phyloP scores from a whole-genome alignment of 495 filamentous ascomycete species.

The Venustampulla echinocandica region DNA sequence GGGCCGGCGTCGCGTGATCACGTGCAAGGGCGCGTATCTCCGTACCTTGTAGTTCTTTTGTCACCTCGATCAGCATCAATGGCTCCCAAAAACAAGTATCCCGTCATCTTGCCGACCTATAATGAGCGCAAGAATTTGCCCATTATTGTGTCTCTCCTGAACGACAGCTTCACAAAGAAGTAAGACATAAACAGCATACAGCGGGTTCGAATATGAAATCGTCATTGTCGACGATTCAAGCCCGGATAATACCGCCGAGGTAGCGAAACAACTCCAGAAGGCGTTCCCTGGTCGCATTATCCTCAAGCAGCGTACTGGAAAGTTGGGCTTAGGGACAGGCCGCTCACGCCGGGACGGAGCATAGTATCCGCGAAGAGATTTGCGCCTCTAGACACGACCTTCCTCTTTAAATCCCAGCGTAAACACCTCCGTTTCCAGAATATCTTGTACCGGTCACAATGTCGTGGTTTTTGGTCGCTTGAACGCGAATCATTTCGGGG shows the following conservation, averaged over 20 bases:
- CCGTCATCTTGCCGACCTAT: conserved; percentile 94
- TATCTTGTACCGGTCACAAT: conserved; percentile 97
- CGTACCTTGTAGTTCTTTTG: background rate
- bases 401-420: conserved; percentile 95
- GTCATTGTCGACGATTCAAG: conserved; percentile 97
- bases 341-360: conserved; percentile 88
- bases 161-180: conserved; percentile 82
- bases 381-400: conserved; percentile 82
- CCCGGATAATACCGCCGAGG: conserved; percentile 85
- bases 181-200: conserved; percentile 36
- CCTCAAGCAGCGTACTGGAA: conserved; percentile 79
- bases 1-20: no score
- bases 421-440: conserved; percentile 82
- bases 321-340: conserved; percentile 92
- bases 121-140: conserved; percentile 97
- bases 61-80: background rate
- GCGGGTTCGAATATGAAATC: conserved; percentile 94
- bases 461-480: conserved; percentile 54
- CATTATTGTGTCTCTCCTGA: conserved; percentile 88
- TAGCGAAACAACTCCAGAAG: conserved; percentile 82
- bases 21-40: no score
- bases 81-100: conserved; percentile 64
- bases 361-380: conserved; percentile 92
- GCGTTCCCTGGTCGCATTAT: conserved; percentile 72
- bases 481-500: conserved; percentile 67